Evolutionary conservation across 2,329 filamentous ascomycete species (phyloP).

Genomic region (Leptodontidium sp.): DNA sequence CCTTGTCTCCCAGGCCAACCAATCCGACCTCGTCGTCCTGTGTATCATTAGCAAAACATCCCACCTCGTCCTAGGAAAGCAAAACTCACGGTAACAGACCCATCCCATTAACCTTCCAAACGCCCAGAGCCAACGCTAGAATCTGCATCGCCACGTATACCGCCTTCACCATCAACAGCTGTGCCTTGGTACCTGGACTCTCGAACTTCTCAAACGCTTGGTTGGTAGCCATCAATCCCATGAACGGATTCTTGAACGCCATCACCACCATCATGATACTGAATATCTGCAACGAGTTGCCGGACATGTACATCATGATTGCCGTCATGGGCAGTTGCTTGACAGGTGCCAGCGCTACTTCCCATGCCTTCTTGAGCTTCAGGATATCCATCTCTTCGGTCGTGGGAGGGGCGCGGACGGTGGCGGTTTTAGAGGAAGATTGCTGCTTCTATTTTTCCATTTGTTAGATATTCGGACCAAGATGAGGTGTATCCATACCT

Average conservation of each 20-base stretch:
- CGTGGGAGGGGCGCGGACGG: constrained; percentile 71
- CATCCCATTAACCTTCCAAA: constrained; percentile 99
- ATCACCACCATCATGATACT: constrained; percentile 99
- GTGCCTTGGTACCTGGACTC: constrained; percentile 75
- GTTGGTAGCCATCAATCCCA: constrained; percentile 83
- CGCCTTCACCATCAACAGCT: constrained; percentile 83
- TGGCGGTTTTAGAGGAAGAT: constrained; percentile 47
- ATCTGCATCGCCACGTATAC: constrained; percentile 90
- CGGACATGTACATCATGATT: constrained; percentile 99
- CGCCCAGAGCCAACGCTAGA: constrained; percentile 80
- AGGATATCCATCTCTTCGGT: constrained; percentile 91
- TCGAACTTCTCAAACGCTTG: constrained; percentile 92
- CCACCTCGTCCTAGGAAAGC: background rate
- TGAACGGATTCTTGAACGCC: constrained; percentile 95
- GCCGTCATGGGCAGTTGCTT: constrained; percentile 98
- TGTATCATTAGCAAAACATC: constrained; percentile 39
- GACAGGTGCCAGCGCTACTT: constrained; percentile 89
- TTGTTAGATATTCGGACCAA: constrained; percentile 28
- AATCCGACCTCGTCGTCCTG: constrained; percentile 94
- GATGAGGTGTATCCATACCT: constrained; percentile 60
- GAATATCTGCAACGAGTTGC: constrained; percentile 97
- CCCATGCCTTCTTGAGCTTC: constrained; percentile 99
- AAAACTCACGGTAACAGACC: constrained; percentile 83
- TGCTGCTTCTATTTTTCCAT: constrained; percentile 48
- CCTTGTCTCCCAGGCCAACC: constrained; percentile 87